Percentiles rank a stretch among this genome's conserved stretches.
Evolutionary conservation across 441 rosid genomes (phyloP).

Genomic region (Cnidoscolus chayamansa): DNA sequence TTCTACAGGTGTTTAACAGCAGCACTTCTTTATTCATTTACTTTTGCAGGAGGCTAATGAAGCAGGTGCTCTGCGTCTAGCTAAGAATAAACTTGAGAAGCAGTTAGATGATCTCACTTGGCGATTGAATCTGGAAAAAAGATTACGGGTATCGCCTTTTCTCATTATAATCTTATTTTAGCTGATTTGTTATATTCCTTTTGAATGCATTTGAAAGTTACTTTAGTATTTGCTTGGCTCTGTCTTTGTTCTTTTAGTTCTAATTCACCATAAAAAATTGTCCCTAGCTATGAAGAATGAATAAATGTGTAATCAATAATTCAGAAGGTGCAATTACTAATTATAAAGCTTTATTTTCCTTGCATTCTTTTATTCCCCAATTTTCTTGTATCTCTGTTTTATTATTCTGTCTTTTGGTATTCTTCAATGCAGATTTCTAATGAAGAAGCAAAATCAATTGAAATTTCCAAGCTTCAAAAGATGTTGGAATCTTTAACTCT

Average conservation of each 20-base stretch:
- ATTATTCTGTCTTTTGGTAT: constrained; percentile 6
- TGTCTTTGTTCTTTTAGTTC: not conserved
- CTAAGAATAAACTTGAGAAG: constrained; percentile 94
- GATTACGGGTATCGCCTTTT: constrained; percentile 68
- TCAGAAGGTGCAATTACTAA: not conserved
- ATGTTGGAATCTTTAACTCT: constrained; percentile 70
- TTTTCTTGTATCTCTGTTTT: not conserved
- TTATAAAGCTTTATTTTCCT: not conserved
- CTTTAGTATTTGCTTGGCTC: not conserved
- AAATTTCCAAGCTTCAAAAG: constrained; percentile 74
- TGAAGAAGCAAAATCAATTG: constrained; percentile 74
- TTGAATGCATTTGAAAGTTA: not conserved
- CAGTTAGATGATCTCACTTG: constrained; percentile 89
- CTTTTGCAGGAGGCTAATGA: constrained; percentile 81
- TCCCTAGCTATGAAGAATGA: not conserved
- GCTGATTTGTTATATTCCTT: not conserved
- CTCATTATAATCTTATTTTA: constrained; percentile 23
- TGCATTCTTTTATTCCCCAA: not conserved
- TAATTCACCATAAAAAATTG: not conserved
- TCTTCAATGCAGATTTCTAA: constrained; percentile 58
- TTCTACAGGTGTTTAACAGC: constrained; percentile 8
- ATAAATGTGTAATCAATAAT: not conserved
- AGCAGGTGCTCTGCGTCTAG: constrained; percentile 88
- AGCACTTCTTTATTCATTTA: constrained; percentile 16
- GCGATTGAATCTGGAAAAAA: constrained; percentile 86